These are phyloP conservation scores for Quercus bicolor DNA, from an alignment of 306 rosid genomes.

Conservation along the genomic window DNA sequence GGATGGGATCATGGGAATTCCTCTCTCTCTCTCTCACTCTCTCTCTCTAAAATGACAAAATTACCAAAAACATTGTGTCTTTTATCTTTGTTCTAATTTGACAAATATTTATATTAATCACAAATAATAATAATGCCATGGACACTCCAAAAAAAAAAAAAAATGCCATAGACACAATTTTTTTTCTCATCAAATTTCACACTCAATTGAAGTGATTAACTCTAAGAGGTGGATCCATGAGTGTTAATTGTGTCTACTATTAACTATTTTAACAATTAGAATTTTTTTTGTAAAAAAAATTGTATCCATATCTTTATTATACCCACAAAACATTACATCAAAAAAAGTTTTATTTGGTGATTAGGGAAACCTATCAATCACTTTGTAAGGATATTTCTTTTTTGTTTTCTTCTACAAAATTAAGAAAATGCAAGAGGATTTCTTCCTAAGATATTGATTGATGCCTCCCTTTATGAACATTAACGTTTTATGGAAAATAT, in stretches of 20 bases:
- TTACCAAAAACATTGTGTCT: slow-evolving; percentile 17
- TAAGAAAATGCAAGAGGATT: not conserved
- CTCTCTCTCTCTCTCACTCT: slow-evolving; percentile 16
- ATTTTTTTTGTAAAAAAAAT: too few relatives aligned
- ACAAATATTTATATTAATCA: not conserved
- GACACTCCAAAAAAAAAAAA: too few relatives aligned
- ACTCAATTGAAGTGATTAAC: too few relatives aligned
- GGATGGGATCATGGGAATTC: slow-evolving; percentile 46
- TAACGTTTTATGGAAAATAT: not conserved
- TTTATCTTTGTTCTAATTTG: not conserved
- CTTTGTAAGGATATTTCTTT: not conserved
- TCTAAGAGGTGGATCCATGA: too few relatives aligned
- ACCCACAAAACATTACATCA: not conserved
- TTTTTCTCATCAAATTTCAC: not conserved
- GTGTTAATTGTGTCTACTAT: too few relatives aligned
- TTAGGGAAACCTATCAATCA: not conserved
- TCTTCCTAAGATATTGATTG: not conserved
- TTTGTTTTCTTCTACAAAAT: not conserved
- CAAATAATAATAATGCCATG: too few relatives aligned
- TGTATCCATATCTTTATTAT: too few relatives aligned
- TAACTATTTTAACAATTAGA: too few relatives aligned
- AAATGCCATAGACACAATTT: too few relatives aligned
- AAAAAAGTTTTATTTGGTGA: not conserved
- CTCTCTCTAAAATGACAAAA: slow-evolving; percentile 10
- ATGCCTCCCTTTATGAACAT: not conserved